Base-by-base conservation (phyloP, 768 basidiomycete species). In the Lactarius psammicola region DNA sequence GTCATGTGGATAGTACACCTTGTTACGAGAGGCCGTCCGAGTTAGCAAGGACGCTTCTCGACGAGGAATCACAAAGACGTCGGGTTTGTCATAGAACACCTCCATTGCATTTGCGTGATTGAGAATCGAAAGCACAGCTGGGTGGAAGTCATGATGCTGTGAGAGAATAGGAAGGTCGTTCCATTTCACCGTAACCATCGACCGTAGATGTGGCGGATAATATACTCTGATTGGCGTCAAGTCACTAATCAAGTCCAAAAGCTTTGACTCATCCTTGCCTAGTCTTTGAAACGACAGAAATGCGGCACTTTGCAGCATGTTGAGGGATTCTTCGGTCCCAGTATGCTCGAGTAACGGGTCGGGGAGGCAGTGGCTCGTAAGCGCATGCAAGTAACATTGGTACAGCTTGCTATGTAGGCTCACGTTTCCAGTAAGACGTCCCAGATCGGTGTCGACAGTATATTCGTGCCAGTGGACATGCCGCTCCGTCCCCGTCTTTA, bases 301-400 rank as follows among this genome's bases (percentile, higher is more conserved):
- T 7, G 73, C 63, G 8, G 80, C 77, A 0, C 80, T 80, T 11
- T 64, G 66, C 30, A 84, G 71, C 55, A 78, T 70, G 56, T 73
- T 67, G n/a, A 83, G 68, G 0, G 82, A 81, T 56, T 82, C 76
- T 44, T 80, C 77, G 70, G n/a, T n/a, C n/a, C n/a, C n/a, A n/a
- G n/a, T n/a, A n/a, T n/a, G n/a, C n/a, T n/a, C n/a, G n/a, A n/a
- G n/a, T n/a, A n/a, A n/a, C n/a, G n/a, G n/a, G n/a, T 84, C 83
- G 13, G 75, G 73, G 15, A 79, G 70, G 54, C 76, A 76, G 46
- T 78, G 76, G 30, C 78, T 78, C 2, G 78, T 82, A 3, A 82
- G 62, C 18, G 80, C 79, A 46, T 85, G 84, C 18, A 85, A 73
- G 59, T 81, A 80, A 2, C 77, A 73, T 57, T 74, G 75, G 61